phyloP scores from a whole-genome alignment of 345 rosid species.

The Ceriops zippeliana region DNA sequence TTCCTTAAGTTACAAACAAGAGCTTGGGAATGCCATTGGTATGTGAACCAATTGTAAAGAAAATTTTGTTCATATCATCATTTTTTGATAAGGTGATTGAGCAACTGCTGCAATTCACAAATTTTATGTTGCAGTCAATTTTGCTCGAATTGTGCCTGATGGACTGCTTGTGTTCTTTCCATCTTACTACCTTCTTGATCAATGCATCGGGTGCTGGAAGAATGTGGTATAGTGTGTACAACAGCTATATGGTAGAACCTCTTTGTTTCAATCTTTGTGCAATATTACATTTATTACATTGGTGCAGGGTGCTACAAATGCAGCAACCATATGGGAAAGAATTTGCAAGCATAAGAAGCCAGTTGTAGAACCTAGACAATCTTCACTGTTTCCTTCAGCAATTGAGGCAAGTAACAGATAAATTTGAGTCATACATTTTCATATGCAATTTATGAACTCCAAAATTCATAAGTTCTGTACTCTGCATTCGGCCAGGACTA shows the following conservation, averaged over 20 bases:
- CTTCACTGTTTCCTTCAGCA: slow-evolving; percentile 65
- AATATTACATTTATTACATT: slow-evolving; percentile 14
- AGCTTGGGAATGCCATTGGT: slow-evolving; percentile 97
- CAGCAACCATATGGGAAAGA: slow-evolving; percentile 90
- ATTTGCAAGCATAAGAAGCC: slow-evolving; percentile 89
- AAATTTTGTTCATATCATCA: not conserved
- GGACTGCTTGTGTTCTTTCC: slow-evolving; percentile 94
- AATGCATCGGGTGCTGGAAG: slow-evolving; percentile 85
- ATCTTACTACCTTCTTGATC: slow-evolving; percentile 86
- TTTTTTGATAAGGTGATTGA: not conserved
- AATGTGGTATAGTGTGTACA: slow-evolving; percentile 48
- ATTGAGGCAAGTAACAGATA: slow-evolving; percentile 53
- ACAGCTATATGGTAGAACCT: slow-evolving; percentile 15
- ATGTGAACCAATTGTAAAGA: slow-evolving; percentile 21
- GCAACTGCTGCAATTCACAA: slow-evolving; percentile 8
- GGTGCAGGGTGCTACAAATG: slow-evolving; percentile 51
- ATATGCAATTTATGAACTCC: slow-evolving; percentile 4
- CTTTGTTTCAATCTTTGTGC: slow-evolving; percentile 13
- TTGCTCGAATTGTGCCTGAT: slow-evolving; percentile 90
- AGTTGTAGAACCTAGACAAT: slow-evolving; percentile 89
- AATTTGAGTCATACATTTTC: slow-evolving; percentile 15
- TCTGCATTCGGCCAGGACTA: slow-evolving; percentile 50
- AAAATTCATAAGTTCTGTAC: no score
- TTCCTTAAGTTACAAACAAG: slow-evolving; percentile 83
- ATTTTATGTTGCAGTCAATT: slow-evolving; percentile 58